A percentile compares a stretch with the other conserved stretches of the same genome.
These are phyloP conservation scores for Stachybotrys chartarum DNA, from an alignment of 2,329 filamentous ascomycete species.

Conservation along the genomic window DNA sequence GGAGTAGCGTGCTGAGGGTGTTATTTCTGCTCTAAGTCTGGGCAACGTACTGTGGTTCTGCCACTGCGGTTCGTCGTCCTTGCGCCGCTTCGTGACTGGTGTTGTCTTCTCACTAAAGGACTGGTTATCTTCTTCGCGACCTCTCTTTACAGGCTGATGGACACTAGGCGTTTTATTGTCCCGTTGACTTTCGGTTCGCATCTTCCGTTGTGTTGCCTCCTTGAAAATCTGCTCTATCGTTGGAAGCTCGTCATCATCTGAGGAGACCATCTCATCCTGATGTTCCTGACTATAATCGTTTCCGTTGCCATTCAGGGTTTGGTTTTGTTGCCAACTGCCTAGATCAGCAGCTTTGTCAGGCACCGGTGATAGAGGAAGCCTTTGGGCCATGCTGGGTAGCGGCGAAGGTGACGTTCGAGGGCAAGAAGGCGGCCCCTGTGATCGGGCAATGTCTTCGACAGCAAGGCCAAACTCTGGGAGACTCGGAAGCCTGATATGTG, in stretches of 20 bases:
- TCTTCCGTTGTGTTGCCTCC: neutral
- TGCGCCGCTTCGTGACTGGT: no score
- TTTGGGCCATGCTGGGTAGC: neutral
- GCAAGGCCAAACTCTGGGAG: neutral
- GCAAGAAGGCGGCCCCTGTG: no score
- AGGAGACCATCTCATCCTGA: no score
- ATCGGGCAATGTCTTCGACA: neutral
- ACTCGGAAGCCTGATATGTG: no score
- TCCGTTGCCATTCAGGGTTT: neutral
- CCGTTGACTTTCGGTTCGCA: neutral
- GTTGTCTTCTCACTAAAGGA: neutral
- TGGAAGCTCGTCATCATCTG: no score
- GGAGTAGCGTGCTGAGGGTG: neutral
- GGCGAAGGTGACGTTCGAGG: neutral
- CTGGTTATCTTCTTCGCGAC: neutral
- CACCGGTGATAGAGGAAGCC: neutral
- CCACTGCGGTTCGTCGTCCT: neutral
- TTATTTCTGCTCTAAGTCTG: neutral
- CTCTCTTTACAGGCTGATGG: neutral
- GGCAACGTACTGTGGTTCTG: neutral
- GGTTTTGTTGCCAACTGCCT: neutral
- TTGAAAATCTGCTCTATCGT: neutral
- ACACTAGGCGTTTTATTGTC: neutral
- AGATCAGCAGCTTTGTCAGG: neutral
- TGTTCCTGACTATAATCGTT: no score